Base-by-base conservation (phyloP, 768 basidiomycete species). In the Leccinum disarticulatum region DNA sequence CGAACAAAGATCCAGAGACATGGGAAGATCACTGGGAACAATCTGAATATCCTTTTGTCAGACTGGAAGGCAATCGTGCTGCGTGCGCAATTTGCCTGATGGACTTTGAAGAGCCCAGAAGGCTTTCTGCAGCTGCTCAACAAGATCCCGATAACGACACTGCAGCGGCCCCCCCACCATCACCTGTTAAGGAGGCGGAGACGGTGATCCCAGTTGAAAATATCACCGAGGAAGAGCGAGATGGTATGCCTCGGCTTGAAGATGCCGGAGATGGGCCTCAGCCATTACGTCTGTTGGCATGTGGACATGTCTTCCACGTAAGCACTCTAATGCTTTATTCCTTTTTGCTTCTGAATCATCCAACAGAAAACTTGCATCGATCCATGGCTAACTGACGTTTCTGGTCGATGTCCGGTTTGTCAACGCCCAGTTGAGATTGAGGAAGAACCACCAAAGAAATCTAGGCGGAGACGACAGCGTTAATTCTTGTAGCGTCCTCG, bases 241-340 rank as follows among this genome's bases (percentile, higher is more conserved):
- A 73, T n/a, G 69, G 74, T 30, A 64, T 78, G 8, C 73, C 87
- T 59, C 82, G 77, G 61, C 77, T 92, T 53, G 76, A 81, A 62
- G 90, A 92, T 70, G 88, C 88, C 3, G 89, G 90, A 9, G 84
- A 87, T 58, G 89, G 88, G 0, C 80, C 87, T 1, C 88, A 92
- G 60, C 91, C 91, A 6, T 73, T 96, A 64, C 78, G 93, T 67
- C 71, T 92, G 41, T 73, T 95, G 54, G 79, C 78, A 3, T 96
- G 94, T 64, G 88, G 88, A 3, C 94, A 96, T 78, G 90, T 90
- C 51, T 96, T 93, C 75, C 94, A 96, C 76, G 93, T 94, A 62
- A 73, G 90, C 77, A 4, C 28, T 33, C 22, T 31, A 13, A 58
- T 56, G 10, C 57, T 53, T 31, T 22, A 10, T 53, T 25, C 11